Conservation (phyloP, 2,329 filamentous ascomycete genomes). For the Ascochyta pisi region DNA sequence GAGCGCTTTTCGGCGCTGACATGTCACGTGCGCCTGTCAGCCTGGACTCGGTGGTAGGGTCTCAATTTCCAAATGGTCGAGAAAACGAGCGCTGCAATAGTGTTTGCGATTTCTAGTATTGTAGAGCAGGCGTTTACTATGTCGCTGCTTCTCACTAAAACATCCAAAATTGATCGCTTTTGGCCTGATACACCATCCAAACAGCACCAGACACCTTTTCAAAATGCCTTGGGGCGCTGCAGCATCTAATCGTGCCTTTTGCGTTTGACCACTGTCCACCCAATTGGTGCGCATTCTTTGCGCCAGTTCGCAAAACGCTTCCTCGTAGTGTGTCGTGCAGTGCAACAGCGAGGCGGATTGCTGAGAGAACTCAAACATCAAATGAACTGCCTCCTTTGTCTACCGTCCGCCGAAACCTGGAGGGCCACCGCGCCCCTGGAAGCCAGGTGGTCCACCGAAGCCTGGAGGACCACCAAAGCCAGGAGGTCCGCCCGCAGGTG, state of each 20-base stretch:
- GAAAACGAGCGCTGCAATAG: background rate
- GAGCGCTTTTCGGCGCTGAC: conserved; percentile 12
- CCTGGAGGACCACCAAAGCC: conserved; percentile 53
- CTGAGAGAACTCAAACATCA: background rate
- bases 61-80: too few species aligned
- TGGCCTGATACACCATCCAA: background rate
- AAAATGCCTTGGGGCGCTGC: background rate
- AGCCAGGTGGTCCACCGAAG: conserved; percentile 47
- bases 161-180: conserved; percentile 8
- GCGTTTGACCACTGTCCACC: background rate
- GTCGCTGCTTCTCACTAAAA: conserved; percentile 7
- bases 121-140: background rate
- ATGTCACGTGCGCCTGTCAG: conserved; percentile 18
- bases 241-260: background rate
- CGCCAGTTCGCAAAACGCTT: background rate
- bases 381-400: background rate
- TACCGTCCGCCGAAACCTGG: conserved; percentile 40
- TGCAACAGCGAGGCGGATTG: conserved; percentile 1
- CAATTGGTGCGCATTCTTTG: background rate
- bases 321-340: background rate
- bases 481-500: conserved; percentile 62
- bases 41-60: background rate
- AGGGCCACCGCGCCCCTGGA: conserved; percentile 35
- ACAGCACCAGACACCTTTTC: background rate
- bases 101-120: conserved; percentile 4